phyloP scores from a whole-genome alignment of 495 filamentous ascomycete genomes.

The Penicillium maclennaniae region DNA sequence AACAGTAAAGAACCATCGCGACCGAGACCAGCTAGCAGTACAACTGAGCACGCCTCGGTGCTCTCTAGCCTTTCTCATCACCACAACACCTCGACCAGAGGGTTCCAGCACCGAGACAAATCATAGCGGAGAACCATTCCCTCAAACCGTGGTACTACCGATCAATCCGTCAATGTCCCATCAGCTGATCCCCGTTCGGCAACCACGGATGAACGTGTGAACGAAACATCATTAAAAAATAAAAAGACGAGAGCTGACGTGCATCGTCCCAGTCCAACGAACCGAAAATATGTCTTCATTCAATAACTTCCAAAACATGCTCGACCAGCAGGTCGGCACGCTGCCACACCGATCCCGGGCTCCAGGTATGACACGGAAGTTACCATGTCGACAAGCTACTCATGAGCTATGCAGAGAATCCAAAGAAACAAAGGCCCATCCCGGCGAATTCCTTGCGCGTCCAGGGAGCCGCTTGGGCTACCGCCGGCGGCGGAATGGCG shows the following conservation, averaged over 20 bases:
- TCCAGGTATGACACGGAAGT: background rate
- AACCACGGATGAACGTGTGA: background rate
- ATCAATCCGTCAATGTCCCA: background rate
- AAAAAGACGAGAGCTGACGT: background rate
- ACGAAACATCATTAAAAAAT: background rate
- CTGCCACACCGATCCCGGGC: constrained; percentile 2
- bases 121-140: background rate
- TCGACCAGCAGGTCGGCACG: constrained; percentile 21
- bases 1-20: background rate
- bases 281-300: constrained; percentile 9
- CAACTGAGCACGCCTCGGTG: background rate
- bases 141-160: background rate
- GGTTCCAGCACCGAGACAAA: background rate
- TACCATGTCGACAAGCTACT: background rate
- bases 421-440: constrained; percentile 13
- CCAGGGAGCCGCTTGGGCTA: constrained; percentile 30
- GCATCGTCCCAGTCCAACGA: background rate
- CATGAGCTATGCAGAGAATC: background rate
- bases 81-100: background rate
- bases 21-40: background rate
- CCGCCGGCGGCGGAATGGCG: constrained; percentile 29
- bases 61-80: background rate
- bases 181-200: background rate
- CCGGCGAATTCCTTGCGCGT: constrained; percentile 22
- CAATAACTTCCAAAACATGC: constrained; percentile 19